Base-by-base conservation (phyloP, 192 early-diverging fungal genomes). In the Coemansia brasiliensis region DNA sequence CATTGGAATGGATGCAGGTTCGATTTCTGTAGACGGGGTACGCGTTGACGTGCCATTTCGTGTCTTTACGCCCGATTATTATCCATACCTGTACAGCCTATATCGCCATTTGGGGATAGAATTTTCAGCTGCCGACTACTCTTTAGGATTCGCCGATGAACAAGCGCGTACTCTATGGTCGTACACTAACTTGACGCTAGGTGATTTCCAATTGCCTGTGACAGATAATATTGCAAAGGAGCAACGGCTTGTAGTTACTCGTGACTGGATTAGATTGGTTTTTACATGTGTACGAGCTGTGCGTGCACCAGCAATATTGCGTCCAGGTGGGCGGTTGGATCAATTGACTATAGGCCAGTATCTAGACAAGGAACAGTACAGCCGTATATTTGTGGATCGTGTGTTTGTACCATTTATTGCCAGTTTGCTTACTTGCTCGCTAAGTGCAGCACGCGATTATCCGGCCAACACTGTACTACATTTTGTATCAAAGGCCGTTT, bases 41-140 rank as follows among this genome's bases (percentile, higher is more conserved):
- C 77, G 77, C 18, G 42, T 80, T 0, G 77, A 80, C 61, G 77
- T 80, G 38, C 77, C 77, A 3, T 69, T 74, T 57, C 70, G 77
- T n/a, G 77, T 80, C 17, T 60, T 74, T 21, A 72, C 67, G 10
- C 77, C 77, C 8, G 65, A 65, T 51, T 80, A 80, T 60, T 80
- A 80, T 37, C 77, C 77, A 25, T 67, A 61, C 39, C 57, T 80
- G 41, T 38, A 45, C 45, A n/a, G 46, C 7, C 54, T 80, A 43
- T 80, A 80, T 63, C 27, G 21, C 27, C 48, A 80, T 57, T 50
- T 80, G 39, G 67, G 61, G 1, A 59, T 80, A 2, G 52, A 24
- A 7, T 63, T 67, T 21, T 32, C 62, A 3, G 59, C 71, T 0
- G 77, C 77, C 20, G 77, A 80, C 60, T 74, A 80, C 50, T 73